These are phyloP conservation scores for Globisporangium parvum DNA, from an alignment of 352 stramenopile species.

Conservation along the genomic window DNA sequence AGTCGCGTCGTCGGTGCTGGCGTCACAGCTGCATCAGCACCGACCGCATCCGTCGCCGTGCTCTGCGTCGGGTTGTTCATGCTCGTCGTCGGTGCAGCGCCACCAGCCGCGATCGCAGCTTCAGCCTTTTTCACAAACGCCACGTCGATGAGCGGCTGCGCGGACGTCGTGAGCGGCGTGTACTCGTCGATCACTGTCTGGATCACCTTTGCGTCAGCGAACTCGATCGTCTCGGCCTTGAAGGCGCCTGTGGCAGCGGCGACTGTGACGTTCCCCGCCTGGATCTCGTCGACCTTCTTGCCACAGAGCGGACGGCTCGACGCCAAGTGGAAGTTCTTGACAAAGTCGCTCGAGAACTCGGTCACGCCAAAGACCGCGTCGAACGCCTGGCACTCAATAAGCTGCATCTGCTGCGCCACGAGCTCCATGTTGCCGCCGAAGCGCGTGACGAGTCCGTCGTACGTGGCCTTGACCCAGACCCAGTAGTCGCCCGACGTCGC, in stretches of 20 bases:
- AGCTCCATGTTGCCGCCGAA: conserved; percentile 59
- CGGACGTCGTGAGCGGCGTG: conserved; percentile 15
- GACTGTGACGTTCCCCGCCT: conserved; percentile 34
- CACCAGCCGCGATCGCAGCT: conserved; percentile 6
- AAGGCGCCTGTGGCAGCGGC: conserved; percentile 35
- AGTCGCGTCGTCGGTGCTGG: too few relatives aligned
- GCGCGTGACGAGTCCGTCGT: conserved; percentile 42
- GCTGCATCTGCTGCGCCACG: conserved; percentile 50
- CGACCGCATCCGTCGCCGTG: too few relatives aligned
- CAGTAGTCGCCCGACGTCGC: conserved; percentile 56
- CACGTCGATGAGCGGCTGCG: conserved; percentile 18
- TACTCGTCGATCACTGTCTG: conserved; percentile 22
- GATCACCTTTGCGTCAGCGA: conserved; percentile 41
- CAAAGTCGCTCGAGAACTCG: conserved; percentile 42
- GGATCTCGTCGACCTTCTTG: conserved; percentile 44
- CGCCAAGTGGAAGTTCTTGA: conserved; percentile 51
- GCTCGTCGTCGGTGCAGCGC: conserved; percentile 2
- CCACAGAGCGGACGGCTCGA: conserved; percentile 37
- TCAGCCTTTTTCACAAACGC: conserved; percentile 22
- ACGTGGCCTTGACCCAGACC: conserved; percentile 52
- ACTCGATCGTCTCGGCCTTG: conserved; percentile 22
- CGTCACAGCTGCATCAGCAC: too few relatives aligned
- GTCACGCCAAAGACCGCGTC: conserved; percentile 35
- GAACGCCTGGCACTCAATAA: conserved; percentile 59
- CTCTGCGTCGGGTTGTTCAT: conserved; percentile 6